Conservation (phyloP, 495 filamentous ascomycete genomes). For the Trichocladium uniseriatum region DNA sequence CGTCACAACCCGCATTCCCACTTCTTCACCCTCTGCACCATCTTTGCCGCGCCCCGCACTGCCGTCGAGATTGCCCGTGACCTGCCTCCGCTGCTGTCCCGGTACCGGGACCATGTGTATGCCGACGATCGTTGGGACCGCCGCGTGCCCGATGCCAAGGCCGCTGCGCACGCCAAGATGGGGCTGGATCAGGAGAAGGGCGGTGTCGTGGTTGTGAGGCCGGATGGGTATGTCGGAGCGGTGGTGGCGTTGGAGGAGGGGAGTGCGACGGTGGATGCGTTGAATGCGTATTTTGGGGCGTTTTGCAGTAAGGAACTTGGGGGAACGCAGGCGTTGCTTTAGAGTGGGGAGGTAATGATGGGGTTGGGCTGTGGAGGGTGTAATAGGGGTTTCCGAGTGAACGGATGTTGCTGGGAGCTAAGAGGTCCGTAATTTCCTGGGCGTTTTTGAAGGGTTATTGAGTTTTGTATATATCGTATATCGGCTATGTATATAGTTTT, state of each 20-base stretch:
- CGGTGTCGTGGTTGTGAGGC: constrained; percentile 70
- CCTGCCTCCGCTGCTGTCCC: constrained; percentile 56
- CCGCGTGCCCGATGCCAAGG: constrained; percentile 55
- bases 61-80: constrained; percentile 54
- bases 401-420: background rate
- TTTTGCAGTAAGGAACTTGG: constrained; percentile 45
- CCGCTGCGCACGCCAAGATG: constrained; percentile 78
- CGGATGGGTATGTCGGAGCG: constrained; percentile 78
- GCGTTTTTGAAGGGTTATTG: background rate
- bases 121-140: constrained; percentile 75
- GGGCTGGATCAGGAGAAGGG: constrained; percentile 65
- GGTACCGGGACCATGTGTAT: constrained; percentile 78
- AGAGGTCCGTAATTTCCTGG: too few relatives aligned
- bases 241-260: constrained; percentile 65
- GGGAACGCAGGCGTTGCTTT: constrained; percentile 15
- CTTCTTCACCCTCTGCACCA: constrained; percentile 68
- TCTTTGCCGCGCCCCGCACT: constrained; percentile 56
- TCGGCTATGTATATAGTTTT: background rate
- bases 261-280: constrained; percentile 65
- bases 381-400: too few relatives aligned
- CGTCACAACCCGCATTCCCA: constrained; percentile 70
- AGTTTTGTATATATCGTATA: background rate
- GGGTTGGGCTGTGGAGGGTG: too few relatives aligned
- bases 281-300: constrained; percentile 71
- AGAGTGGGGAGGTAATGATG: background rate